These are phyloP conservation scores for Penicillium tannophilum DNA, from an alignment of 495 filamentous ascomycete genomes.

Conservation along the genomic window DNA sequence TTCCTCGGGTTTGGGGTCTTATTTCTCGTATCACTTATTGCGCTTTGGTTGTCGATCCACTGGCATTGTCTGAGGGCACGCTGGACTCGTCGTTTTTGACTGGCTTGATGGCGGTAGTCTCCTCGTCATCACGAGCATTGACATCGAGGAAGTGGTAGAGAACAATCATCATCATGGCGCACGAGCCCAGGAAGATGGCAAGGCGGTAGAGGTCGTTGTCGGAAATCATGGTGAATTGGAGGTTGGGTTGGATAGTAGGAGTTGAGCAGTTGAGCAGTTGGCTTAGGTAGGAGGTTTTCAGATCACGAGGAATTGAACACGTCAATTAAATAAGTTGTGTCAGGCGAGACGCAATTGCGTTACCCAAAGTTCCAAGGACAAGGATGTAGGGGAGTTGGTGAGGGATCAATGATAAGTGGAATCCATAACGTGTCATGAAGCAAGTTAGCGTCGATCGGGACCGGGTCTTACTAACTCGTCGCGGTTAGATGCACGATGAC, in stretches of 20 bases:
- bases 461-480: neutral
- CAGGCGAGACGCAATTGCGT: neutral
- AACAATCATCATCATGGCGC: slow-evolving; percentile 91
- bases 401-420: neutral
- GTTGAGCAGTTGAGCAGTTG: neutral
- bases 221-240: slow-evolving; percentile 69
- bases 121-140: slow-evolving; percentile 68
- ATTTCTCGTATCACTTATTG: slow-evolving; percentile 3
- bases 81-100: slow-evolving; percentile 26
- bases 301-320: neutral
- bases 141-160: slow-evolving; percentile 97
- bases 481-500: neutral
- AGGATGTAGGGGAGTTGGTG: neutral
- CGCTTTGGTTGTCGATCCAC: slow-evolving; percentile 3
- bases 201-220: slow-evolving; percentile 83
- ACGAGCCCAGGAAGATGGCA: slow-evolving; percentile 89
- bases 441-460: slow-evolving; percentile 6
- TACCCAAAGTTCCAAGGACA: neutral
- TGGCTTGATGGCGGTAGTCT: slow-evolving; percentile 21
- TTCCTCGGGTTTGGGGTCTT: neutral
- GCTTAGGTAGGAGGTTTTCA: neutral
- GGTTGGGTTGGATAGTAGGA: neutral
- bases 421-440: slow-evolving; percentile 10
- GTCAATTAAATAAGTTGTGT: neutral
- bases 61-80: slow-evolving; percentile 12